phyloP scores from a whole-genome alignment of 2,329 filamentous ascomycete species.

The Hymenoscyphus occultus region DNA sequence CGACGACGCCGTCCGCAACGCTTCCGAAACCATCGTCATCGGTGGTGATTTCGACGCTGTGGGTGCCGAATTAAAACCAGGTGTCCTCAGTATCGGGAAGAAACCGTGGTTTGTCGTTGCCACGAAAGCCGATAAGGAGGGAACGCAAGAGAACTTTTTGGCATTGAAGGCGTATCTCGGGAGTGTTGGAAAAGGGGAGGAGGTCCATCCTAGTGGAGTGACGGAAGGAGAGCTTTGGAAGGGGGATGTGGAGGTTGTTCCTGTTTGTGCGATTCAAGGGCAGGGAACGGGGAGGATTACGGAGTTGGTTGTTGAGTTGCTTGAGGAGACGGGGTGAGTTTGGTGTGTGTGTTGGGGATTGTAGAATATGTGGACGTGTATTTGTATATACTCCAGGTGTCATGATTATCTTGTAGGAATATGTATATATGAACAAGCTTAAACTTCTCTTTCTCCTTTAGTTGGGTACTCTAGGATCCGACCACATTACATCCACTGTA shows the following conservation, averaged over 20 bases:
- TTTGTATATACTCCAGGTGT: background rate
- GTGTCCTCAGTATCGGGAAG: constrained; percentile 58
- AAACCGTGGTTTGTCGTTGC: constrained; percentile 98
- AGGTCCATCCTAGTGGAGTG: constrained; percentile 70
- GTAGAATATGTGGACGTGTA: background rate
- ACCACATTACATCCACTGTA: too few species aligned
- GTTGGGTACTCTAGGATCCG: too few species aligned
- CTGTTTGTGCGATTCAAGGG: constrained; percentile 84
- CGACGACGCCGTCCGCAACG: constrained; percentile 38
- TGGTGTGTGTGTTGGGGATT: background rate
- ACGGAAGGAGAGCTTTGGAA: constrained; percentile 49
- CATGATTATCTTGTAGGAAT: background rate
- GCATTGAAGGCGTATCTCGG: constrained; percentile 68
- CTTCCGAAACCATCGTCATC: constrained; percentile 33
- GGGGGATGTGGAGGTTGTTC: constrained; percentile 66
- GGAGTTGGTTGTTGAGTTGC: constrained; percentile 66
- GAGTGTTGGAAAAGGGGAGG: constrained; percentile 57
- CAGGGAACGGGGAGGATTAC: constrained; percentile 77
- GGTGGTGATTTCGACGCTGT: constrained; percentile 25
- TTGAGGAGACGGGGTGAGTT: constrained; percentile 37
- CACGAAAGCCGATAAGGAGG: constrained; percentile 83
- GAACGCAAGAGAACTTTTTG: constrained; percentile 74
- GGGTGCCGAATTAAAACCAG: constrained; percentile 27
- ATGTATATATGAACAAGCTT: background rate
- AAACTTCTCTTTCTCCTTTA: too few species aligned